phyloP scores from a whole-genome alignment of 2,329 filamentous ascomycete species.

The Dactylella cylindrospora region DNA sequence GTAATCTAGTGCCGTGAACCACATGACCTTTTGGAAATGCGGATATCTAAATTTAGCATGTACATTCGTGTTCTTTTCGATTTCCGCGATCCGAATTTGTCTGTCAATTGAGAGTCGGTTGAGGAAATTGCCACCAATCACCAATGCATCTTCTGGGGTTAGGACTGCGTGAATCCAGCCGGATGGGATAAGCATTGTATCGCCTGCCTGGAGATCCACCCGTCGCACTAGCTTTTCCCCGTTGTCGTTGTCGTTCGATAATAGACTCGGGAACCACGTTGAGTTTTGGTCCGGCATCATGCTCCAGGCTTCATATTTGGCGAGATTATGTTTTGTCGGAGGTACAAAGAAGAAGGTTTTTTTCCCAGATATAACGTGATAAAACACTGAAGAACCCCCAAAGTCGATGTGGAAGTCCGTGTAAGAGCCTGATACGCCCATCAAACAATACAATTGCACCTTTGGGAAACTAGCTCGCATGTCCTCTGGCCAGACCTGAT shows the following conservation, averaged over 20 bases:
- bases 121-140: slow-evolving; percentile 71
- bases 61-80: slow-evolving; percentile 68
- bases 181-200: slow-evolving; percentile 71
- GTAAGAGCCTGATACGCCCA: slow-evolving; percentile 71
- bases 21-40: slow-evolving; percentile 69
- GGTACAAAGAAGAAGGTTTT: slow-evolving; percentile 74
- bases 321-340: slow-evolving; percentile 67
- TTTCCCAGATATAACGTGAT: slow-evolving; percentile 68
- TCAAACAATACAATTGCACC: slow-evolving; percentile 62
- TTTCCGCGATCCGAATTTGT: slow-evolving; percentile 66
- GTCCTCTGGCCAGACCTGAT: slow-evolving; percentile 60
- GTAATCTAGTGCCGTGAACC: slow-evolving; percentile 67
- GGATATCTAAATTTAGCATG: slow-evolving; percentile 67
- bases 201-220: slow-evolving; percentile 63
- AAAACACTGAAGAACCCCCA: slow-evolving; percentile 69
- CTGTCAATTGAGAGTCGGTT: slow-evolving; percentile 66
- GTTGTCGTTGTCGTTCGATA: slow-evolving; percentile 31
- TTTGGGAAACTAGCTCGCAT: slow-evolving; percentile 61
- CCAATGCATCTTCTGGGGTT: slow-evolving; percentile 69
- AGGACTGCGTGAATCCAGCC: slow-evolving; percentile 73
- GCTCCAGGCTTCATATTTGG: slow-evolving; percentile 72
- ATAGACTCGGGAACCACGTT: slow-evolving; percentile 54
- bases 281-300: slow-evolving; percentile 67
- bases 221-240: slow-evolving; percentile 26
- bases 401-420: slow-evolving; percentile 74